phyloP scores from a whole-genome alignment of 495 filamentous ascomycete species.

The Cudoniella acicularis region DNA sequence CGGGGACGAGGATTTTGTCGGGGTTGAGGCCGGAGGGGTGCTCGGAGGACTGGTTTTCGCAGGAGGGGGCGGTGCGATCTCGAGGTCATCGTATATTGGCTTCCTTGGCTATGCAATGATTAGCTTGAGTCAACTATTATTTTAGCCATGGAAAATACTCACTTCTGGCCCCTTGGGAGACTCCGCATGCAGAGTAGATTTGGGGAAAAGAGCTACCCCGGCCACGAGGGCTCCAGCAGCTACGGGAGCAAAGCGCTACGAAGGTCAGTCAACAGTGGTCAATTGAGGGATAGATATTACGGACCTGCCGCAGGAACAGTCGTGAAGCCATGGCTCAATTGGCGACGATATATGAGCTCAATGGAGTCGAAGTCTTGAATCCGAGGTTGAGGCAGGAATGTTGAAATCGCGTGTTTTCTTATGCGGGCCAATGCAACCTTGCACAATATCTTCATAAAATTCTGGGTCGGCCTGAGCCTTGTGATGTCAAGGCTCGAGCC shows the following conservation, averaged over 20 bases:
- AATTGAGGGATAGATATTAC: slow-evolving; percentile 12
- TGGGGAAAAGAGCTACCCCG: slow-evolving; percentile 51
- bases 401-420: slow-evolving; percentile 40
- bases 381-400: slow-evolving; percentile 15
- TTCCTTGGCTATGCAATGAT: slow-evolving; percentile 42
- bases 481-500: too few species aligned
- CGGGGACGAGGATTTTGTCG: slow-evolving; percentile 35
- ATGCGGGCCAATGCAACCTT: slow-evolving; percentile 23
- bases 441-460: too few species aligned
- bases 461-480: too few species aligned
- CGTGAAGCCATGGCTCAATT: slow-evolving; percentile 48
- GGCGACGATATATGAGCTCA: slow-evolving; percentile 15
- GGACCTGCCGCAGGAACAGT: slow-evolving; percentile 42
- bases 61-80: slow-evolving; percentile 34
- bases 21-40: neutral
- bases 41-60: slow-evolving; percentile 17
- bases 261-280: slow-evolving; percentile 15
- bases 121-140: neutral
- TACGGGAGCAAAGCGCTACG: slow-evolving; percentile 55
- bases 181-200: slow-evolving; percentile 54
- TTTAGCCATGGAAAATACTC: neutral
- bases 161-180: slow-evolving; percentile 16
- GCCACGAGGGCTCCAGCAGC: slow-evolving; percentile 50
- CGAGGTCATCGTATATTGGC: slow-evolving; percentile 66
- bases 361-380: slow-evolving; percentile 8